A percentile compares a stretch with the other conserved stretches of the same genome.
Evolutionary conservation across 768 basidiomycete genomes (phyloP).

Genomic region (Trametes meyenii): DNA sequence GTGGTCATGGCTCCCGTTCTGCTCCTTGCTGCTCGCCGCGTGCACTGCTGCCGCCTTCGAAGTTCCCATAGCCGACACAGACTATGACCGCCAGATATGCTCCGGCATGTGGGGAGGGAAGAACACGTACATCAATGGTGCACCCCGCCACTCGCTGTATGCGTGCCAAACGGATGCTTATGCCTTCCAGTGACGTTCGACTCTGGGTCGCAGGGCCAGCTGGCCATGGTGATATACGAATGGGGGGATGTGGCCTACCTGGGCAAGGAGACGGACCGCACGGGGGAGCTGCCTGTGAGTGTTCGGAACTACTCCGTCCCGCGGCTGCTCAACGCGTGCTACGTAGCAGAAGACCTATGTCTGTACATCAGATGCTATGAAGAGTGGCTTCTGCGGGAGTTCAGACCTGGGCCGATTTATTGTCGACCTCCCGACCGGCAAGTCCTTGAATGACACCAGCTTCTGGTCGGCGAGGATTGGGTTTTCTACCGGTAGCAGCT

Average conservation of each 20-base stretch:
- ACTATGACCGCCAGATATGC: slow-evolving; percentile 88
- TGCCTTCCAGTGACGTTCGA: slow-evolving; percentile 71
- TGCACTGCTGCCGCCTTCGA: slow-evolving; percentile 54
- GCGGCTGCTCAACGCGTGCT: slow-evolving; percentile 23
- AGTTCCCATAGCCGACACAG: slow-evolving; percentile 70
- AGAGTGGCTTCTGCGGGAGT: slow-evolving; percentile 66
- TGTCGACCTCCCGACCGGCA: slow-evolving; percentile 67
- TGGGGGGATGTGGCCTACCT: slow-evolving; percentile 88
- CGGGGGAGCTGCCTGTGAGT: slow-evolving; percentile 69
- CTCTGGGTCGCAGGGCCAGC: slow-evolving; percentile 74
- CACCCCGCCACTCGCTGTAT: slow-evolving; percentile 24
- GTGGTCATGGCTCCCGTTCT: slow-evolving; percentile 29
- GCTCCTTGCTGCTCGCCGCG: slow-evolving; percentile 38
- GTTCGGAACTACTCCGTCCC: not conserved
- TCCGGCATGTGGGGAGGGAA: slow-evolving; percentile 91
- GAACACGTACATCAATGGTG: slow-evolving; percentile 84
- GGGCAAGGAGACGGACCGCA: slow-evolving; percentile 65
- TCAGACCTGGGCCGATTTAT: slow-evolving; percentile 90
- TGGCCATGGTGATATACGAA: slow-evolving; percentile 95
- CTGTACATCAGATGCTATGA: slow-evolving; percentile 83
- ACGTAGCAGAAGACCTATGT: slow-evolving; percentile 86
- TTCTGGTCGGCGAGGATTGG: slow-evolving; percentile 87
- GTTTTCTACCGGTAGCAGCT: slow-evolving; percentile 46
- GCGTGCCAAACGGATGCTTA: slow-evolving; percentile 25
- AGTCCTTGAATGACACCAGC: slow-evolving; percentile 67